Percentiles rank a stretch among this genome's conserved stretches.
phyloP scores from a whole-genome alignment of 2,329 filamentous ascomycete species.

The Phaeophleospora eucalypticola region DNA sequence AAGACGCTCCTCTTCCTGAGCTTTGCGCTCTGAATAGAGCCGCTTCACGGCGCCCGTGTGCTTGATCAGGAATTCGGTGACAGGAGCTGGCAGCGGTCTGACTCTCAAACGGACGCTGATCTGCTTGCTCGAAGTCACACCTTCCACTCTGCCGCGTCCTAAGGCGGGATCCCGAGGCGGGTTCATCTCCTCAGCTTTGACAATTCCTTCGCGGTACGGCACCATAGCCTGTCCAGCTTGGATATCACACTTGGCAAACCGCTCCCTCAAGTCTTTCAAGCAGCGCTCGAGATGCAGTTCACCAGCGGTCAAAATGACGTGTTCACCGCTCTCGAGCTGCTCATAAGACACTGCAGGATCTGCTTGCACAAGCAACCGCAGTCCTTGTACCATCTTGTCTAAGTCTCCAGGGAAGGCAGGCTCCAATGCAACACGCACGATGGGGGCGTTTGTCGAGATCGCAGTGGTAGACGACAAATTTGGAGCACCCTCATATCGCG shows the following conservation, averaged over 20 bases:
- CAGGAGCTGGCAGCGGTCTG: conserved; percentile 68
- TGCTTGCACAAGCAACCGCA: conserved; percentile 84
- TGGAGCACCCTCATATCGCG: conserved; percentile 75
- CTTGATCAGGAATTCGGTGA: conserved; percentile 81
- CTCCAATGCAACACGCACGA: conserved; percentile 93
- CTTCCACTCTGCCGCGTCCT: conserved; percentile 74
- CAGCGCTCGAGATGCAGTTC: conserved; percentile 93
- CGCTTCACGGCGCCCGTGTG: conserved; percentile 74
- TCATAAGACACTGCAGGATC: conserved; percentile 96
- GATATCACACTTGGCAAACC: conserved; percentile 91
- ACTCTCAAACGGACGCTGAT: conserved; percentile 73
- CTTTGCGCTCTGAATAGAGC: conserved; percentile 68
- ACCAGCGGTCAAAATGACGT: conserved; percentile 89
- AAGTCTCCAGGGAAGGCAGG: conserved; percentile 85
- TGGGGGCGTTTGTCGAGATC: conserved; percentile 67
- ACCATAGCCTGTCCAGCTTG: conserved; percentile 93
- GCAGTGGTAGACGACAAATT: conserved; percentile 85
- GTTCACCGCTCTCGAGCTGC: conserved; percentile 86
- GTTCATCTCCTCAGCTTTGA: conserved; percentile 82
- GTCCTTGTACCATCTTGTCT: conserved; percentile 87
- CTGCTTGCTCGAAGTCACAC: conserved; percentile 78
- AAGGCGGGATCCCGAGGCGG: conserved; percentile 80
- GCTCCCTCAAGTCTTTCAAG: conserved; percentile 84
- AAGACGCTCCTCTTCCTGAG: conserved; percentile 41
- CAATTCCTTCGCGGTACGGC: conserved; percentile 89